A percentile compares a stretch with the other conserved stretches of the same genome.
Conservation (phyloP, 352 stramenopile genomes). For the Lagenidium giganteum region DNA sequence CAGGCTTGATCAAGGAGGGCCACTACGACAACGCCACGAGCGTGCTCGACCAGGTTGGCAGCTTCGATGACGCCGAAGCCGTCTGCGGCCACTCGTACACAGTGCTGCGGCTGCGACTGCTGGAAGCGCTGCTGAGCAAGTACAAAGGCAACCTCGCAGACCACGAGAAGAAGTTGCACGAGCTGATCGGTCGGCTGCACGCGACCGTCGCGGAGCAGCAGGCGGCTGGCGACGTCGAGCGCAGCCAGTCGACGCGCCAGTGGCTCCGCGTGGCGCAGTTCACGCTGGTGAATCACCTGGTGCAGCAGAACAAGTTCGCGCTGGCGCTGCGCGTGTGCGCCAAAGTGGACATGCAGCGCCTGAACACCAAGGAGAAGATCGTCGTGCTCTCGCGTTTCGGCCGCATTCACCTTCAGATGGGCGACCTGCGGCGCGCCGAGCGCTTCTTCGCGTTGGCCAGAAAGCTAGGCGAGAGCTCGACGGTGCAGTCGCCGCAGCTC, state of each 20-base stretch:
- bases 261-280: conserved; percentile 67
- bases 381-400: conserved; percentile 56
- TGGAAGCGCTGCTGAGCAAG: conserved; percentile 64
- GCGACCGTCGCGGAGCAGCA: conserved; percentile 7
- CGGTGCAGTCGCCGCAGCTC: conserved; percentile 21
- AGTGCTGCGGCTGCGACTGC: conserved; percentile 46
- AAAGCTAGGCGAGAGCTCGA: conserved; percentile 9
- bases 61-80: conserved; percentile 30
- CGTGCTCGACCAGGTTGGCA: conserved; percentile 70
- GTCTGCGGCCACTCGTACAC: conserved; percentile 32
- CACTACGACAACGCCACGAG: conserved; percentile 73
- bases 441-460: conserved; percentile 49
- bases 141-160: conserved; percentile 50
- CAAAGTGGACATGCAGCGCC: conserved; percentile 33
- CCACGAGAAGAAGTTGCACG: conserved; percentile 67
- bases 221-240: too few species aligned
- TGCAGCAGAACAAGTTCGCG: conserved; percentile 72
- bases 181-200: conserved; percentile 36
- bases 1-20: conserved; percentile 70
- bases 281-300: conserved; percentile 59
- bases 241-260: conserved; percentile 25
- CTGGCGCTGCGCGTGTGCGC: conserved; percentile 57
- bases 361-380: conserved; percentile 36
- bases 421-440: conserved; percentile 49
- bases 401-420: conserved; percentile 73